These are phyloP conservation scores for Zea luxurians DNA, from an alignment of 176 grass and related monocot genomes.

Conservation along the genomic window DNA sequence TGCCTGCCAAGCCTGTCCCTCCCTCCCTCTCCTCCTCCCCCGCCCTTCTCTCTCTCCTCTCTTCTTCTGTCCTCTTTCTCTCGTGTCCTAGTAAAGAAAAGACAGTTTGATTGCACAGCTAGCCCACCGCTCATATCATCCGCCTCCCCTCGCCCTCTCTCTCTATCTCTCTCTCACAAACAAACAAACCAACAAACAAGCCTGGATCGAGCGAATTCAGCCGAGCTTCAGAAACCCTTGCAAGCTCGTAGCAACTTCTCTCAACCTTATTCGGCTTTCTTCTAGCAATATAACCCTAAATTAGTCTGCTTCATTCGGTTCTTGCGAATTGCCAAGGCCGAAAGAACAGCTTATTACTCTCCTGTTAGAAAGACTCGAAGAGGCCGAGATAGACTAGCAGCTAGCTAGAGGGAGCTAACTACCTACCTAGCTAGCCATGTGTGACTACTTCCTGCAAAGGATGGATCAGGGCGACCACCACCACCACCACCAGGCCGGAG, in stretches of 20 bases:
- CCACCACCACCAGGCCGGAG: slow-evolving; percentile 53
- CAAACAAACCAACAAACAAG: slow-evolving; percentile 35
- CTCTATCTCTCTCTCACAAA: slow-evolving; percentile 16
- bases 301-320: slow-evolving; percentile 18
- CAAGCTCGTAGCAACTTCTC: neutral
- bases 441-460: slow-evolving; percentile 80
- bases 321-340: neutral
- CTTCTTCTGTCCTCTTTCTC: slow-evolving; percentile 19
- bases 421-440: slow-evolving; percentile 45
- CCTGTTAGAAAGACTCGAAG: neutral
- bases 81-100: slow-evolving; percentile 35
- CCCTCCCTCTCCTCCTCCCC: neutral
- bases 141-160: neutral
- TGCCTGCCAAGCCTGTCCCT: neutral
- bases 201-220: slow-evolving; percentile 35
- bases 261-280: neutral
- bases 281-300: slow-evolving; percentile 6
- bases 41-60: neutral
- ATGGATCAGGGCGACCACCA: slow-evolving; percentile 48
- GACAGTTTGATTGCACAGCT: slow-evolving; percentile 35
- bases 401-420: neutral
- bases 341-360: neutral
- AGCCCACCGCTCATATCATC: slow-evolving; percentile 40
- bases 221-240: neutral
- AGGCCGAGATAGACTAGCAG: neutral